Percentiles rank a stretch among this genome's conserved stretches.
phyloP scores from a whole-genome alignment of 1,284 basidiomycete species.

The Waitea zeae region DNA sequence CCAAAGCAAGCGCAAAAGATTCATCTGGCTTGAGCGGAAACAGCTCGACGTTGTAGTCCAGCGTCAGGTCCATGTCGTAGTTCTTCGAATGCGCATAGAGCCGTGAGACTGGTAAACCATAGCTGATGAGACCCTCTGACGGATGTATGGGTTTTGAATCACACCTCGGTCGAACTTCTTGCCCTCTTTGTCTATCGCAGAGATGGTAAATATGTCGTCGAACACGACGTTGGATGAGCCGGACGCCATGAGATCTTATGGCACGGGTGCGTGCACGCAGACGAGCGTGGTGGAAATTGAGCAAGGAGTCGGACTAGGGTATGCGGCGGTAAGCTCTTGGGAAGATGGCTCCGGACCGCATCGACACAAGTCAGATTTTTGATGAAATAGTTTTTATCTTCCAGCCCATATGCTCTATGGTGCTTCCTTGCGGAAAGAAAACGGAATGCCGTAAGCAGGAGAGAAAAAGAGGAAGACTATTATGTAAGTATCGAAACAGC shows the following conservation, averaged over 20 bases:
- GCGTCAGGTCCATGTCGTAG: conserved; percentile 76
- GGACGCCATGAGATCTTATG: conserved; percentile 54
- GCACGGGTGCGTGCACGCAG: too few relatives aligned
- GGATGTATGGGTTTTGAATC: conserved; percentile 8
- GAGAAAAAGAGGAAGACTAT: too few relatives aligned
- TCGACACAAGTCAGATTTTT: too few relatives aligned
- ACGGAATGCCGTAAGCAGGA: too few relatives aligned
- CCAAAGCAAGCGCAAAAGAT: conserved; percentile 74
- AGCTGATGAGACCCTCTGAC: conserved; percentile 4
- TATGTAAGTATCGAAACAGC: too few relatives aligned
- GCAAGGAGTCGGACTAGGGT: too few relatives aligned
- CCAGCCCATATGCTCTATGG: too few relatives aligned
- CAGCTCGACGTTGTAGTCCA: conserved; percentile 86
- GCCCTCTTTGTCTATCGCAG: conserved; percentile 79
- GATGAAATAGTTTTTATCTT: too few relatives aligned
- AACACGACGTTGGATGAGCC: conserved; percentile 66
- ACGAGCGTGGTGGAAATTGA: too few relatives aligned
- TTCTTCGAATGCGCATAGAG: conserved; percentile 74
- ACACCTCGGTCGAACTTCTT: conserved; percentile 95
- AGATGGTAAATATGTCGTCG: conserved; percentile 80
- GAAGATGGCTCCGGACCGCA: too few relatives aligned
- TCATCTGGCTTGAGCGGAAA: conserved; percentile 58
- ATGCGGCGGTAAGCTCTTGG: too few relatives aligned
- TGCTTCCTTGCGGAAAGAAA: too few relatives aligned
- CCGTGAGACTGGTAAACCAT: conserved; percentile 51